phyloP scores from a whole-genome alignment of 768 basidiomycete genomes.

The Lentinula guzmanii region DNA sequence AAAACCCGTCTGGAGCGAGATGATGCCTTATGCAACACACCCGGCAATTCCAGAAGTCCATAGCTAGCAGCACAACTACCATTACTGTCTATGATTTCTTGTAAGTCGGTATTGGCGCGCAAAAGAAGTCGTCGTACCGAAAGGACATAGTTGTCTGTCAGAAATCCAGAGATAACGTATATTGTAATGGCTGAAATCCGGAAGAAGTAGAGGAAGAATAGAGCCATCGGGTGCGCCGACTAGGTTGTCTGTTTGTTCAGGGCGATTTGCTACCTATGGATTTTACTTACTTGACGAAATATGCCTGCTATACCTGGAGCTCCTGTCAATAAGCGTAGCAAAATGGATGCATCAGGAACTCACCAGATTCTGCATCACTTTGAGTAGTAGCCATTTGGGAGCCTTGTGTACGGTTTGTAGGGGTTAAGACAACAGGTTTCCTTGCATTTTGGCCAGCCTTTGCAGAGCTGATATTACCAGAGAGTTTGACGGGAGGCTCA shows the following conservation, averaged over 20 bases:
- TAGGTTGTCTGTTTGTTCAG: constrained; percentile 20
- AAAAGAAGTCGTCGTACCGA: constrained; percentile 49
- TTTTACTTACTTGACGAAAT: constrained; percentile 59
- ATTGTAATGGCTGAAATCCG: constrained; percentile 82
- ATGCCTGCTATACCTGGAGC: constrained; percentile 65
- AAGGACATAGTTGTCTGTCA: constrained; percentile 87
- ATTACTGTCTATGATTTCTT: constrained; percentile 60
- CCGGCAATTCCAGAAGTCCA: constrained; percentile 99
- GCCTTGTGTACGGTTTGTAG: constrained; percentile 33
- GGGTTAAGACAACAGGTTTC: constrained; percentile 52
- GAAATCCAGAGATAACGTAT: constrained; percentile 90
- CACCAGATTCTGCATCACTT: constrained; percentile 74
- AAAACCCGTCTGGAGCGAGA: neutral
- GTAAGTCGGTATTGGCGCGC: neutral
- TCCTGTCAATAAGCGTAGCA: neutral
- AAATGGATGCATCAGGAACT: constrained; percentile 14
- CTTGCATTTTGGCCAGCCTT: constrained; percentile 22
- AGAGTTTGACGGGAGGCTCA: constrained; percentile 39
- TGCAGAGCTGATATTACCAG: constrained; percentile 26
- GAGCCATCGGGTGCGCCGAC: constrained; percentile 76
- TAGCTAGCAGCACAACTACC: constrained; percentile 89
- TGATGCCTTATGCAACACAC: constrained; percentile 24
- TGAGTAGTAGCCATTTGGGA: constrained; percentile 46
- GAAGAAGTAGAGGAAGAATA: constrained; percentile 90
- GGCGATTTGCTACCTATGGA: neutral